Evolutionary conservation across 495 filamentous ascomycete species (phyloP).

Genomic region (Hypoxylon fragiforme): DNA sequence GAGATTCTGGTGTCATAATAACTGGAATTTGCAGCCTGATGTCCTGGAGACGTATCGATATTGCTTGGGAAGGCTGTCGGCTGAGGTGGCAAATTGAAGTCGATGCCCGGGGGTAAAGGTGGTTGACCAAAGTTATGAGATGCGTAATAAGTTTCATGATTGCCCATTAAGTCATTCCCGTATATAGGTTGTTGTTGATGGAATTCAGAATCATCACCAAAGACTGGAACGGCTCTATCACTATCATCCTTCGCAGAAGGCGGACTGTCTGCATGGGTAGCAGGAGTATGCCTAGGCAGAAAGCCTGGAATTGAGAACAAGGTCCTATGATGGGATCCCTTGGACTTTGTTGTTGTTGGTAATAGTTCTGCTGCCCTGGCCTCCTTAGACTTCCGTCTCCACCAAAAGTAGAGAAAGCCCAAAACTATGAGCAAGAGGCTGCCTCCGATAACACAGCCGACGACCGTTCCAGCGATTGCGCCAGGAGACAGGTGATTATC

Average conservation of each 20-base stretch:
- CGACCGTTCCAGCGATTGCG: slow-evolving; percentile 38
- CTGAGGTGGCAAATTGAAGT: slow-evolving; percentile 35
- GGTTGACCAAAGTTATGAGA: slow-evolving; percentile 20
- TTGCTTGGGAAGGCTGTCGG: slow-evolving; percentile 20
- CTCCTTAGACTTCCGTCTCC: slow-evolving; percentile 29
- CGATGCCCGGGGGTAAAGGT: slow-evolving; percentile 29
- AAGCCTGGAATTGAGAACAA: slow-evolving; percentile 20
- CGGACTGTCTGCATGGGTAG: slow-evolving; percentile 3
- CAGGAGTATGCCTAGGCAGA: slow-evolving; percentile 11
- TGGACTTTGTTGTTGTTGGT: slow-evolving; percentile 18
- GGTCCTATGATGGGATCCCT: slow-evolving; percentile 12
- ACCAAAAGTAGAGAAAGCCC: slow-evolving; percentile 41
- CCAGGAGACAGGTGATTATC: slow-evolving; percentile 32
- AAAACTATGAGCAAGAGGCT: slow-evolving; percentile 33
- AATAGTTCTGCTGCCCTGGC: slow-evolving; percentile 23
- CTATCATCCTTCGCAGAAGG: slow-evolving; percentile 24
- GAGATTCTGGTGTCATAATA: slow-evolving; percentile 42
- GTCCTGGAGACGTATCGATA: slow-evolving; percentile 24
- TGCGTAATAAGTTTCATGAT: slow-evolving; percentile 19
- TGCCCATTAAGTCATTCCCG: slow-evolving; percentile 21
- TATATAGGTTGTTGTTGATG: slow-evolving; percentile 20
- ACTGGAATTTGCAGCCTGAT: slow-evolving; percentile 38
- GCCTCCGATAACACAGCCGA: slow-evolving; percentile 37
- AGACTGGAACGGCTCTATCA: slow-evolving; percentile 17
- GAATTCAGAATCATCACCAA: slow-evolving; percentile 12